Conservation (phyloP, 202 grass and related monocot genomes). For the Alloteropsis angusta region DNA sequence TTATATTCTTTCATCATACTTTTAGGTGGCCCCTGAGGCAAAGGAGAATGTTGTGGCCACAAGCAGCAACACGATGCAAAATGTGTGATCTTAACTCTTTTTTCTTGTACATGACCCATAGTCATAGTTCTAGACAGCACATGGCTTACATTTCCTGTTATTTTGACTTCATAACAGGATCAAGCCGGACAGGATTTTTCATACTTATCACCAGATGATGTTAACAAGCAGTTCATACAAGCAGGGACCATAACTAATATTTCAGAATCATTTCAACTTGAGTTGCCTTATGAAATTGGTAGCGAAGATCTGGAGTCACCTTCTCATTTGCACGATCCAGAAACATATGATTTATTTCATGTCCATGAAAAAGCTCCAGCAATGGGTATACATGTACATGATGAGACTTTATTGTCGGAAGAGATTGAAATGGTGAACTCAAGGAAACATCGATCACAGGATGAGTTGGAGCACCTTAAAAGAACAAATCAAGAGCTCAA, state of each 20-base stretch:
- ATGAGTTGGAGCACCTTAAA: constrained; percentile 32
- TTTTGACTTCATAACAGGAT: constrained; percentile 25
- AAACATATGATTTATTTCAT: constrained; percentile 17
- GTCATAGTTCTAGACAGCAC: neutral
- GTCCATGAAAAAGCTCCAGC: constrained; percentile 9
- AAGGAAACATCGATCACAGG: constrained; percentile 6
- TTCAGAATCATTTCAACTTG: constrained; percentile 34
- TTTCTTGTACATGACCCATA: neutral
- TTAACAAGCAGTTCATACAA: constrained; percentile 9
- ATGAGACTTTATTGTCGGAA: neutral
- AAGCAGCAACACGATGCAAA: neutral
- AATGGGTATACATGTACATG: constrained; percentile 1
- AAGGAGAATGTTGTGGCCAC: constrained; percentile 3
- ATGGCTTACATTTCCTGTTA: constrained; percentile 14
- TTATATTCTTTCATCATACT: constrained; percentile 7
- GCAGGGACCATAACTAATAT: constrained; percentile 17
- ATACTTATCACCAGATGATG: constrained; percentile 13
- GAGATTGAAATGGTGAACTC: constrained; percentile 16
- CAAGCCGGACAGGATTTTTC: constrained; percentile 15
- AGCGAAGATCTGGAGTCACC: constrained; percentile 27
- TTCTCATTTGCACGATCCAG: constrained; percentile 11
- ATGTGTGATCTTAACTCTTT: constrained; percentile 14
- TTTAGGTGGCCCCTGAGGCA: constrained; percentile 26
- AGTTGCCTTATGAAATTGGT: constrained; percentile 32
- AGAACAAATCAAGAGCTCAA: constrained; percentile 42